A percentile compares a stretch with the other conserved stretches of the same genome.
Conservation (phyloP, 768 basidiomycete species). For the Termitomyces sp. region DNA sequence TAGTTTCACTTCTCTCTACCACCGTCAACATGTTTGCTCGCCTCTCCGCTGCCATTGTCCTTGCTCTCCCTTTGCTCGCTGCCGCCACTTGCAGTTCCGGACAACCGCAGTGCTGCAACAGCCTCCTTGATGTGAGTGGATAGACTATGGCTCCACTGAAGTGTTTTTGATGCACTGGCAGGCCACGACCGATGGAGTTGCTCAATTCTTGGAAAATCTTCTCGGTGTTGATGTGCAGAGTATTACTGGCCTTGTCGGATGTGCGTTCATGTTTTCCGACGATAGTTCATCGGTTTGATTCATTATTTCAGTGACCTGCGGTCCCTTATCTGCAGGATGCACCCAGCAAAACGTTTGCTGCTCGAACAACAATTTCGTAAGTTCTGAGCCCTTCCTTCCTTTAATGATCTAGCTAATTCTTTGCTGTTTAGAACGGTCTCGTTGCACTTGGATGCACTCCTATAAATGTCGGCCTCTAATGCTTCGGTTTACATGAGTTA, state of each 20-base stretch:
- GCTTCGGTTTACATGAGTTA: neutral
- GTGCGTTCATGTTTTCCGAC: neutral
- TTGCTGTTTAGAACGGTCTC: conserved; percentile 4
- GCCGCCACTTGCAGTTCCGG: conserved; percentile 1
- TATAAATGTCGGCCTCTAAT: neutral
- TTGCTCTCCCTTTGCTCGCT: conserved; percentile 6
- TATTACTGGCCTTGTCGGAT: conserved; percentile 1
- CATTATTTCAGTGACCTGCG: neutral
- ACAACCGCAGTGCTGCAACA: conserved; percentile 3
- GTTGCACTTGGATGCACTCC: conserved; percentile 9
- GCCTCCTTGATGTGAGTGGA: neutral
- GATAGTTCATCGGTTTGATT: too few relatives aligned
- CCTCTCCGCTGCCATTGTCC: conserved; percentile 5
- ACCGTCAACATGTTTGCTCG: conserved; percentile 7
- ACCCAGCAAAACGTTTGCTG: conserved; percentile 4
- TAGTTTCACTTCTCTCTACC: neutral
- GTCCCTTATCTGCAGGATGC: neutral
- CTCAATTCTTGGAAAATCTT: neutral
- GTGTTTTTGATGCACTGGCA: neutral
- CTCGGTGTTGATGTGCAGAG: neutral
- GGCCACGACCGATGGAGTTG: neutral
- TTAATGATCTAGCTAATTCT: neutral
- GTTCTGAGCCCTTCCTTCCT: neutral
- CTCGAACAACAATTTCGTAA: conserved; percentile 4
- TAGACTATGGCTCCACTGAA: neutral